phyloP scores from a whole-genome alignment of 192 early-diverging fungal genomes.

The Allomyces macrogynus region DNA sequence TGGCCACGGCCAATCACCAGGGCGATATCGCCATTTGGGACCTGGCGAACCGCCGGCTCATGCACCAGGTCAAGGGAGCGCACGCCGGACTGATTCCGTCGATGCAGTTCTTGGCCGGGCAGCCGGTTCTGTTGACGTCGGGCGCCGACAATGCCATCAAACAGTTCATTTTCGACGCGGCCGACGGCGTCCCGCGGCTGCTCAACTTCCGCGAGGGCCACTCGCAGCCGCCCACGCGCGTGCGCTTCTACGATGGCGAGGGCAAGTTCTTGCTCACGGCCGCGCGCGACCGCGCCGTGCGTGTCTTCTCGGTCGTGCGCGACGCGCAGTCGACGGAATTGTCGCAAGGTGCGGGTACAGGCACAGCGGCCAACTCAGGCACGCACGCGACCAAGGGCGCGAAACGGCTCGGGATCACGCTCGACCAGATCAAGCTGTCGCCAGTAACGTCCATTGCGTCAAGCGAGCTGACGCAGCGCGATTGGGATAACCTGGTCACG shows the following conservation, averaged over 20 bases:
- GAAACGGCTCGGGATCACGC: conserved; percentile 29
- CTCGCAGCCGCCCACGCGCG: conserved; percentile 56
- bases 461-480: conserved; percentile 31
- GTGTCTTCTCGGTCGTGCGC: conserved; percentile 62
- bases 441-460: conserved; percentile 52
- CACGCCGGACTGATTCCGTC: conserved; percentile 62
- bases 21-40: conserved; percentile 92
- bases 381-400: conserved; percentile 17
- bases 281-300: conserved; percentile 63
- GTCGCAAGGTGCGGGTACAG: conserved; percentile 37
- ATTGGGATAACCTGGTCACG: conserved; percentile 85
- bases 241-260: conserved; percentile 55
- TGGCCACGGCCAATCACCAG: conserved; percentile 72
- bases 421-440: conserved; percentile 51
- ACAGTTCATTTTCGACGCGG: conserved; percentile 87
- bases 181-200: conserved; percentile 57
- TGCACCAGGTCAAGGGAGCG: conserved; percentile 64
- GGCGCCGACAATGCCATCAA: conserved; percentile 81
- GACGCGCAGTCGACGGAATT: conserved; percentile 70
- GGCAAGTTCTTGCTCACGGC: conserved; percentile 54
- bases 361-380: not conserved
- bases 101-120: conserved; percentile 57
- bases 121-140: conserved; percentile 70
- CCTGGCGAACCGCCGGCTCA: conserved; percentile 46
- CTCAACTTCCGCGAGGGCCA: conserved; percentile 74